Conservation (phyloP, 192 early-diverging fungal genomes). For the Entomortierella parvispora region DNA sequence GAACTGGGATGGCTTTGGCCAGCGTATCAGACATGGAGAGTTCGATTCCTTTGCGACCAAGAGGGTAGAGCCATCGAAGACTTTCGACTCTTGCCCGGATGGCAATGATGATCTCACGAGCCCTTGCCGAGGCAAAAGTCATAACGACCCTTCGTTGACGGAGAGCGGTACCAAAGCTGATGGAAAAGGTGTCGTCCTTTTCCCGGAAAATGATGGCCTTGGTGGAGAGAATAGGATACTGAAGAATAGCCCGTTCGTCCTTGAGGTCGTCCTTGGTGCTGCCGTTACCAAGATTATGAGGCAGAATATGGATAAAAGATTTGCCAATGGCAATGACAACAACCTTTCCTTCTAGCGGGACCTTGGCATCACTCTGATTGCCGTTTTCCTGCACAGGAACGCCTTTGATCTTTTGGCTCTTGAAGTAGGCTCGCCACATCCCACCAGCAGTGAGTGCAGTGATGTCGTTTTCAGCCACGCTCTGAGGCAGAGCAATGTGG, state of each 20-base stretch:
- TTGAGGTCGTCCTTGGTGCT: slow-evolving; percentile 50
- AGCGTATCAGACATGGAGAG: slow-evolving; percentile 27
- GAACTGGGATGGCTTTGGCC: slow-evolving; percentile 34
- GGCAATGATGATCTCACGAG: slow-evolving; percentile 47
- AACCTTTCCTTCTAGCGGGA: slow-evolving; percentile 34
- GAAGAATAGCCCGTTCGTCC: slow-evolving; percentile 41
- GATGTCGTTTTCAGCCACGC: slow-evolving; percentile 38
- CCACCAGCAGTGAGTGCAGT: slow-evolving; percentile 40
- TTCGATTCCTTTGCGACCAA: slow-evolving; percentile 45
- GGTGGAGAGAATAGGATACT: slow-evolving; percentile 41
- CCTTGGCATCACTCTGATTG: slow-evolving; percentile 17
- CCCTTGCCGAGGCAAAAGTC: slow-evolving; percentile 41
- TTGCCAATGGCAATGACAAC: slow-evolving; percentile 40
- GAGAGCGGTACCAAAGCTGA: slow-evolving; percentile 44
- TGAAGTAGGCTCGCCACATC: slow-evolving; percentile 49
- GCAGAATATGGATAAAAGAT: slow-evolving; percentile 36
- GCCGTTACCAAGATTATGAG: slow-evolving; percentile 49
- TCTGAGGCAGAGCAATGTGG: slow-evolving; percentile 38
- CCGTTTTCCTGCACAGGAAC: slow-evolving; percentile 9
- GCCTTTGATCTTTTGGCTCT: slow-evolving; percentile 40
- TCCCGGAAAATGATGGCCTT: slow-evolving; percentile 29
- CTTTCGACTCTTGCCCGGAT: slow-evolving; percentile 45
- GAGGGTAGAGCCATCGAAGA: slow-evolving; percentile 45
- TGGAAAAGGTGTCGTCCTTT: slow-evolving; percentile 33
- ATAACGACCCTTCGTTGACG: slow-evolving; percentile 42